Base-by-base conservation (phyloP, 2,329 filamentous ascomycete genomes). In the Cordyceps javanica region DNA sequence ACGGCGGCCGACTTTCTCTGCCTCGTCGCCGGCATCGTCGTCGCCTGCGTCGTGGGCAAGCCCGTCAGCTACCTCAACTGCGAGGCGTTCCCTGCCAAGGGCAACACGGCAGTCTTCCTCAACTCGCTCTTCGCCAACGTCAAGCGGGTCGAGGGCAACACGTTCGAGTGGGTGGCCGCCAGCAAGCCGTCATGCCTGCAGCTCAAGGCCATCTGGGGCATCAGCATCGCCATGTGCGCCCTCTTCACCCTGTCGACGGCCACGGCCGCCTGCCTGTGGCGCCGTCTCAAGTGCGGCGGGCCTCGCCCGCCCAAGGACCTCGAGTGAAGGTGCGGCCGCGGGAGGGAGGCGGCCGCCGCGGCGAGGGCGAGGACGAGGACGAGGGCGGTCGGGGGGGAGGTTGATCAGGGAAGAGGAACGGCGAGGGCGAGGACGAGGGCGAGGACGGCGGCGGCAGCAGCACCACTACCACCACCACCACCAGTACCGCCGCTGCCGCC, bases 181-280 rank as follows among this genome's bases (percentile, higher is more conserved):
- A 78, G 77, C 64, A 78, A 78, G 69, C 71, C 81, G 19, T 88
- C 89, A 57, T 97, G 92, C 75, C 85, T 86, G 67, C 86, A 94
- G 76, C 85, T 91, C 70, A 95, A 96, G 79, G 83, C 88, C 16
- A 83, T 94, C 63, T 96, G 91, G 92, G 91, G 91, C 1, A 73
- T 96, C 60, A 83, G 85, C 70, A 92, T 96, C 71, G 86, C 86
- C 5, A 80, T 95, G 51, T 91, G 86, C 70, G 81, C 89, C 44
- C 74, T 90, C 36, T 90, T 89, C 66, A 79, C 82, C 60, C 79
- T 89, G 60, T 87, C 84, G 2, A 74, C 78, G 46, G 71, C 87
- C 51, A 77, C 82, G 46, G 80, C 78, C 30, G 71, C 77, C 57
- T 83, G 83, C 63, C 75, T 90, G 39, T 89, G 85, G 82, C 79